These are phyloP conservation scores for Alectoria sarmentosa DNA, from an alignment of 495 filamentous ascomycete genomes.

Conservation along the genomic window DNA sequence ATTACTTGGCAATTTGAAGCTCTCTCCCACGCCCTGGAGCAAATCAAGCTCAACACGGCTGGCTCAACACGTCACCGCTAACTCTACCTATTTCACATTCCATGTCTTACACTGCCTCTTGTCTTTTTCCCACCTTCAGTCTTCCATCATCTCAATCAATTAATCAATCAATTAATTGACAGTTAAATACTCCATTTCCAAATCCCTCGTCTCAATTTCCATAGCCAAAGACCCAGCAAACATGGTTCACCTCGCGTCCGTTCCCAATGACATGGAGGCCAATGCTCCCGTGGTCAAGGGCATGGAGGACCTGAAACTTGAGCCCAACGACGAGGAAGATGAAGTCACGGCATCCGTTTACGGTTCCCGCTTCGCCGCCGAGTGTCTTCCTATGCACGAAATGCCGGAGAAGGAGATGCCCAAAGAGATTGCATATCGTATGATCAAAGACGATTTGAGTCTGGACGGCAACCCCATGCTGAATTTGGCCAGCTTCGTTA, in stretches of 20 bases:
- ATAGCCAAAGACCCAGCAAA: slow-evolving; percentile 28
- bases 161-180: no score
- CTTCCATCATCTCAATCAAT: neutral
- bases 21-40: slow-evolving; percentile 6
- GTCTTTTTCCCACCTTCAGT: neutral
- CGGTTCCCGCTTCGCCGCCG: slow-evolving; percentile 69
- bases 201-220: neutral
- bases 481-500: slow-evolving; percentile 71
- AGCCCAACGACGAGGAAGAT: slow-evolving; percentile 48
- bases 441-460: slow-evolving; percentile 92
- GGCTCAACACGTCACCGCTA: no score
- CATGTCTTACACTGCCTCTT: neutral
- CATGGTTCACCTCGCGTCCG: slow-evolving; percentile 61
- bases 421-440: slow-evolving; percentile 79
- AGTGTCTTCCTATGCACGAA: slow-evolving; percentile 69
- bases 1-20: slow-evolving; percentile 19
- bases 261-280: slow-evolving; percentile 46
- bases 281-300: slow-evolving; percentile 30
- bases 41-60: slow-evolving; percentile 2
- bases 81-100: neutral
- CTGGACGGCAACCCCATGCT: slow-evolving; percentile 85
- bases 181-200: no score
- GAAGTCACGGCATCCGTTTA: slow-evolving; percentile 73
- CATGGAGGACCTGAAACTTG: slow-evolving; percentile 42
- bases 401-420: slow-evolving; percentile 93